These are phyloP conservation scores for Akanthomyces lecanii DNA, from an alignment of 2,329 filamentous ascomycete species.

Conservation along the genomic window DNA sequence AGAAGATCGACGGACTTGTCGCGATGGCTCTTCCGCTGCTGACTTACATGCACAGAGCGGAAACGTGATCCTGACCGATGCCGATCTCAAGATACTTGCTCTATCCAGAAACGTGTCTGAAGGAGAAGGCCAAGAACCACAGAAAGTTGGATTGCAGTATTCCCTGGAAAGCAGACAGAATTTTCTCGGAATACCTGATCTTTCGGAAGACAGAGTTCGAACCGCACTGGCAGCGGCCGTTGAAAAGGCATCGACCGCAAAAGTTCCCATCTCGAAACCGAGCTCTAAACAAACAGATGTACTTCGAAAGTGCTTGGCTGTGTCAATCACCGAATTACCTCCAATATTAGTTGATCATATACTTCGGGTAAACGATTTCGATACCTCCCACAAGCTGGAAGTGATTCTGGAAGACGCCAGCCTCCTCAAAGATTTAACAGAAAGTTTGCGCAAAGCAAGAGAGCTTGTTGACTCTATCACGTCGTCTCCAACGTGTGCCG, in stretches of 20 bases:
- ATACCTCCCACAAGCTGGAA: slow-evolving; percentile 62
- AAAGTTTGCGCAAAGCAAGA: slow-evolving; percentile 65
- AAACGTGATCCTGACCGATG: slow-evolving; percentile 89
- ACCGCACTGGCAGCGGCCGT: slow-evolving; percentile 64
- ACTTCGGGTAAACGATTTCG: slow-evolving; percentile 65
- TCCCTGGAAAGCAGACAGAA: slow-evolving; percentile 80
- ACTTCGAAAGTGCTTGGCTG: slow-evolving; percentile 73
- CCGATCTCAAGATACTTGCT: slow-evolving; percentile 74
- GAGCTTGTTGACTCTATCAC: slow-evolving; percentile 66
- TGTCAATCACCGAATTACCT: slow-evolving; percentile 83
- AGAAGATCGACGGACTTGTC: not conserved
- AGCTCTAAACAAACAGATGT: slow-evolving; percentile 72
- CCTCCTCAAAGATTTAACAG: slow-evolving; percentile 62
- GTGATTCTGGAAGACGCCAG: slow-evolving; percentile 64
- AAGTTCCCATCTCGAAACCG: slow-evolving; percentile 52
- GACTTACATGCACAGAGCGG: slow-evolving; percentile 53
- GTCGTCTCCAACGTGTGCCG: slow-evolving; percentile 60
- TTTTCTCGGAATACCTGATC: slow-evolving; percentile 65
- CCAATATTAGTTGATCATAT: slow-evolving; percentile 85
- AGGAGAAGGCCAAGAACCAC: slow-evolving; percentile 77
- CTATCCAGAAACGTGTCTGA: slow-evolving; percentile 76
- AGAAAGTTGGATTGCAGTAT: slow-evolving; percentile 74
- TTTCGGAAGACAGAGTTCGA: slow-evolving; percentile 70
- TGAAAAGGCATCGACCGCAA: slow-evolving; percentile 48
- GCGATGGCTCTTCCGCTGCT: slow-evolving; percentile 12